Evolutionary conservation across 2,329 filamentous ascomycete genomes (phyloP).

Genomic region (Zymoseptoria brevis): DNA sequence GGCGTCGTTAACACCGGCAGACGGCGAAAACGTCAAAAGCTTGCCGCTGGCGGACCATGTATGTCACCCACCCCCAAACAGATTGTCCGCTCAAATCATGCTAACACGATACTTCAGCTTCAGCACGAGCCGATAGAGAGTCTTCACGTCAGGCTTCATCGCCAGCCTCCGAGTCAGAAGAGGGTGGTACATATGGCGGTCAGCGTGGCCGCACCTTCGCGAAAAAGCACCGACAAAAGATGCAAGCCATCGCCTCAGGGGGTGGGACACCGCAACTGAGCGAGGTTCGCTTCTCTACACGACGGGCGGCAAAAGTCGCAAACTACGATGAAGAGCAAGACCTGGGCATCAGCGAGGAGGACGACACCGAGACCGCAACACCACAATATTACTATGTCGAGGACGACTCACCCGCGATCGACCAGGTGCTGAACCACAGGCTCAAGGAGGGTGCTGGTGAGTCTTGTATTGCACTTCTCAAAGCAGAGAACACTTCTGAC

Average conservation of each 20-base stretch:
- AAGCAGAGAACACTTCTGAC: not conserved
- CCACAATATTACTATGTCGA: constrained; percentile 66
- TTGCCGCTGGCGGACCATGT: constrained; percentile 57
- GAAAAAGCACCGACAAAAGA: constrained; percentile 67
- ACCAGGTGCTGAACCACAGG: constrained; percentile 82
- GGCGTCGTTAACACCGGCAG: constrained; percentile 61
- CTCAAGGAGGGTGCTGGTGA: constrained; percentile 55
- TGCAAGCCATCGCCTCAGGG: constrained; percentile 52
- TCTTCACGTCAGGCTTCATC: constrained; percentile 33
- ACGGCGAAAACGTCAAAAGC: constrained; percentile 58
- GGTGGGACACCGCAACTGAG: constrained; percentile 55
- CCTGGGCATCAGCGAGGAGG: constrained; percentile 49
- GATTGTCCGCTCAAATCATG: constrained; percentile 19
- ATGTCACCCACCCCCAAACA: constrained; percentile 33
- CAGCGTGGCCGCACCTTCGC: constrained; percentile 57
- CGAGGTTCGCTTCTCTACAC: constrained; percentile 86
- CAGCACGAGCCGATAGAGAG: constrained; percentile 18
- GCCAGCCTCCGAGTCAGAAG: constrained; percentile 54
- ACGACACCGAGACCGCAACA: constrained; percentile 56
- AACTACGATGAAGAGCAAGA: constrained; percentile 63
- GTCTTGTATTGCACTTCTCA: constrained; percentile 2
- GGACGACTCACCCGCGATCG: constrained; percentile 77
- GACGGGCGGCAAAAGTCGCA: constrained; percentile 67
- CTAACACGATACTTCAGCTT: constrained; percentile 27
- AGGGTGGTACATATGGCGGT: constrained; percentile 64